phyloP scores from a whole-genome alignment of 805 yeast genomes.

The Candida andamanensis region DNA sequence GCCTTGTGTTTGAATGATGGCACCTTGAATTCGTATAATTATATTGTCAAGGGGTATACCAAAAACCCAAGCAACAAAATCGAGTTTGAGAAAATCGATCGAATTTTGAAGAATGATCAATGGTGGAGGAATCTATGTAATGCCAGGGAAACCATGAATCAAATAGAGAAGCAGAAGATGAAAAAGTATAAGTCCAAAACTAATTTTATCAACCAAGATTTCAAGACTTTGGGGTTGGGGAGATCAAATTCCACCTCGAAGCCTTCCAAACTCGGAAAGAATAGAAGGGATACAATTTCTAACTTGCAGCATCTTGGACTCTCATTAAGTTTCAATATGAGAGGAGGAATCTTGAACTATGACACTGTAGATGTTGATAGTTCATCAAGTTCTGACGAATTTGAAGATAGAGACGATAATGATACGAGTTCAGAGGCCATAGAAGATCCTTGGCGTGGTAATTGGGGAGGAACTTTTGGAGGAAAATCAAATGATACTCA shows the following conservation, averaged over 20 bases:
- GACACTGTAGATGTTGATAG: constrained; percentile 18
- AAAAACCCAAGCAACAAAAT: constrained; percentile 21
- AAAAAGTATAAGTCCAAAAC: constrained; percentile 7
- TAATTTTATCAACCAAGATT: neutral
- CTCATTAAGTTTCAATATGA: constrained; percentile 68
- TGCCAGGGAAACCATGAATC: constrained; percentile 44
- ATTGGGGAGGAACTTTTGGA: neutral
- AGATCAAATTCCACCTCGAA: constrained; percentile 2
- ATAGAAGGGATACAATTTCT: constrained; percentile 50
- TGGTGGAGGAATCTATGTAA: constrained; percentile 80
- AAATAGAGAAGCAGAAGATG: constrained; percentile 25
- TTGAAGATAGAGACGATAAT: constrained; percentile 3
- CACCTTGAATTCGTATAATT: constrained; percentile 57
- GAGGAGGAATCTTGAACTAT: constrained; percentile 30
- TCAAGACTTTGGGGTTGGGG: constrained; percentile 7
- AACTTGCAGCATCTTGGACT: constrained; percentile 68
- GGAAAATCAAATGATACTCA: neutral
- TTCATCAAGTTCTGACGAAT: constrained; percentile 14
- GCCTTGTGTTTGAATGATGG: constrained; percentile 66
- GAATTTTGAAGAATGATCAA: constrained; percentile 51
- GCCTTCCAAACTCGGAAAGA: constrained; percentile 9
- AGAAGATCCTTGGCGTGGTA: neutral
- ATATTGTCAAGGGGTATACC: constrained; percentile 66
- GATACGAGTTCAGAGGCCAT: neutral
- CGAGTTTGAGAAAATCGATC: constrained; percentile 42